Evolutionary conservation across 345 rosid genomes (phyloP).

Genomic region (Tarenaya hassleriana): DNA sequence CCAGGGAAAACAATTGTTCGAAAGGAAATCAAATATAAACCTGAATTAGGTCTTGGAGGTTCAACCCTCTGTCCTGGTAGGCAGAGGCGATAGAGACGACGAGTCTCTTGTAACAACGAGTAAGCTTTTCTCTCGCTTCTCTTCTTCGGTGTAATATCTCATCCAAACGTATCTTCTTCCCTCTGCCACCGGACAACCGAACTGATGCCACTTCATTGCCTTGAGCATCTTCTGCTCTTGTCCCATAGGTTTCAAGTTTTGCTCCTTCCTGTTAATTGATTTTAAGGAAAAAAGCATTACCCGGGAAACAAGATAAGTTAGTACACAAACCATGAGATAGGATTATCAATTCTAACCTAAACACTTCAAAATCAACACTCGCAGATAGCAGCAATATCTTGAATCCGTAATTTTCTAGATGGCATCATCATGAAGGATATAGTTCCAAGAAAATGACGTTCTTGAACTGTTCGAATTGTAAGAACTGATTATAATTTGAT

Average conservation of each 20-base stretch:
- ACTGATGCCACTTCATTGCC: slow-evolving; percentile 27
- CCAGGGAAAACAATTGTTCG: background rate
- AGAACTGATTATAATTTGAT: too few relatives aligned
- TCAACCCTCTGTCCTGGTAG: slow-evolving; percentile 51
- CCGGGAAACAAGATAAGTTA: background rate
- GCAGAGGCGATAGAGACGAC: slow-evolving; percentile 45
- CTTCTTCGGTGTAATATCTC: slow-evolving; percentile 36
- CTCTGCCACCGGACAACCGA: slow-evolving; percentile 29
- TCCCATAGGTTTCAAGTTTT: slow-evolving; percentile 37
- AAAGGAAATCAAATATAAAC: slow-evolving; percentile 15
- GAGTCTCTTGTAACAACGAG: slow-evolving; percentile 37
- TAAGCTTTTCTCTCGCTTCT: slow-evolving; percentile 42
- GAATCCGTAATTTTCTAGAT: background rate
- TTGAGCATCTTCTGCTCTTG: slow-evolving; percentile 24
- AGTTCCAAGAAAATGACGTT: too few relatives aligned
- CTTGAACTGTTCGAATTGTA: too few relatives aligned
- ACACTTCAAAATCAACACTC: background rate
- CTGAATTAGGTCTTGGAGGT: slow-evolving; percentile 52
- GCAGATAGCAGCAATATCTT: background rate
- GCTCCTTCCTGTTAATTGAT: slow-evolving; percentile 44
- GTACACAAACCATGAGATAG: background rate
- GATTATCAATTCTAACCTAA: background rate
- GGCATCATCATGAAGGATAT: too few relatives aligned
- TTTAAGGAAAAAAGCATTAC: background rate
- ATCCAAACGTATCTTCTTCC: slow-evolving; percentile 28